Percentiles rank a stretch among this genome's conserved stretches.
Conservation (phyloP, 2,329 filamentous ascomycete genomes). For the Colletotrichum sp. region DNA sequence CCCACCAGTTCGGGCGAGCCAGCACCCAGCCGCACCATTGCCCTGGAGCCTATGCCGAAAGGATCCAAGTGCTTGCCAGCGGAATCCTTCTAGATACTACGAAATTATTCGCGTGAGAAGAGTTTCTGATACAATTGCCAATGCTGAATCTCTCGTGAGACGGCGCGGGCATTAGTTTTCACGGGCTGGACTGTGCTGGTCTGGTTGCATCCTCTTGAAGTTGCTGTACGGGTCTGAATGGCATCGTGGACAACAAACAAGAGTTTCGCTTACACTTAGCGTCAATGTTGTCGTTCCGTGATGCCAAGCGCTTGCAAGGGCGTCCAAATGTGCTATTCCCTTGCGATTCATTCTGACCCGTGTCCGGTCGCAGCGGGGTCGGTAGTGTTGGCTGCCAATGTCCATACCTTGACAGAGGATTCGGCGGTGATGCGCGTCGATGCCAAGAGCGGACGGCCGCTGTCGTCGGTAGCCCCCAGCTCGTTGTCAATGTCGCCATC, state of each 20-base stretch:
- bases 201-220: not conserved
- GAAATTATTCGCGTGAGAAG: not conserved
- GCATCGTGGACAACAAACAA: not conserved
- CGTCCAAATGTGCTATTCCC: not conserved
- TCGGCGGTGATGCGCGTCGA: conserved; percentile 17
- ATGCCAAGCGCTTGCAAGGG: not conserved
- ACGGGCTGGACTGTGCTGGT: not conserved
- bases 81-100: not conserved
- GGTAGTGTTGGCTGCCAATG: not conserved
- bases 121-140: not conserved
- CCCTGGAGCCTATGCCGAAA: not conserved
- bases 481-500: conserved; percentile 12
- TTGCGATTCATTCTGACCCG: not conserved
- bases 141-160: not conserved
- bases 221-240: not conserved
- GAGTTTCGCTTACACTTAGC: not conserved
- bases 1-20: not conserved
- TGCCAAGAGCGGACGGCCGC: conserved; percentile 15
- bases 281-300: not conserved
- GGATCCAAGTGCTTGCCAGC: not conserved
- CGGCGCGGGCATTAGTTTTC: not conserved
- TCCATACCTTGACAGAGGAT: conserved; percentile 22
- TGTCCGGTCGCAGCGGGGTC: not conserved
- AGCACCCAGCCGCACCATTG: not conserved
- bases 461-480: conserved; percentile 1